A percentile compares a stretch with the other conserved stretches of the same genome.
Conservation (phyloP, 1,284 basidiomycete genomes). For the Pyrrhoderma lamaoense region DNA sequence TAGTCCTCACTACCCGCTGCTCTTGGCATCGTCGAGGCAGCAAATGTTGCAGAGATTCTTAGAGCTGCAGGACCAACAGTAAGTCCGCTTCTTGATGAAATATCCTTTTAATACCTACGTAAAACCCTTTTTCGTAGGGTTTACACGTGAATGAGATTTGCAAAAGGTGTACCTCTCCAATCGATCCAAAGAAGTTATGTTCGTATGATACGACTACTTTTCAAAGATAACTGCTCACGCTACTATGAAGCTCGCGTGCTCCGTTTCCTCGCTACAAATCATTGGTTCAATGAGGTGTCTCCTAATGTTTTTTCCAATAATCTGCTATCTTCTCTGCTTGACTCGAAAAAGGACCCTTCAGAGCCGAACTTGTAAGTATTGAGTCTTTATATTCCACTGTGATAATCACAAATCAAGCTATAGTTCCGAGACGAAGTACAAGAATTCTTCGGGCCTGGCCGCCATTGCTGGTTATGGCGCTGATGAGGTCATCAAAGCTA, state of each 20-base stretch:
- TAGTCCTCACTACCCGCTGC: conserved; percentile 19
- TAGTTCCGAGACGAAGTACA: conserved; percentile 10
- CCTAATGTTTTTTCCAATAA: conserved; percentile 20
- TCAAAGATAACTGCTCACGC: background rate
- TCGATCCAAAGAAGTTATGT: conserved; percentile 24
- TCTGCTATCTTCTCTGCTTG: conserved; percentile 23
- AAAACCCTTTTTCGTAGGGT: conserved; percentile 16
- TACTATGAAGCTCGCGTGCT: conserved; percentile 17
- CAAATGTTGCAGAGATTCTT: conserved; percentile 32
- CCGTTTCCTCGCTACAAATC: conserved; percentile 21
- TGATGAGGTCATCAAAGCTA: conserved; percentile 24
- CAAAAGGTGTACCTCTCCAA: conserved; percentile 9
- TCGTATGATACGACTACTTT: background rate
- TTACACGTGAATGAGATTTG: conserved; percentile 25
- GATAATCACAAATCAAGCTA: no score
- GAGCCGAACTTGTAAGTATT: conserved; percentile 13
- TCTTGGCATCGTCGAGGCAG: conserved; percentile 26
- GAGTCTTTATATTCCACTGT: background rate
- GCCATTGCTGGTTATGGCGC: conserved; percentile 12
- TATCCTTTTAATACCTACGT: background rate
- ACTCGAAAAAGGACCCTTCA: conserved; percentile 23
- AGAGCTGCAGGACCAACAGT: conserved; percentile 30
- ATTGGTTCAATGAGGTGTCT: conserved; percentile 24
- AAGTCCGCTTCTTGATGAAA: background rate
- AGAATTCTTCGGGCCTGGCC: conserved; percentile 10